Percentiles rank a stretch among this genome's conserved stretches.
Conservation (phyloP, 2,329 filamentous ascomycete genomes). For the Aspergillus tanneri region DNA sequence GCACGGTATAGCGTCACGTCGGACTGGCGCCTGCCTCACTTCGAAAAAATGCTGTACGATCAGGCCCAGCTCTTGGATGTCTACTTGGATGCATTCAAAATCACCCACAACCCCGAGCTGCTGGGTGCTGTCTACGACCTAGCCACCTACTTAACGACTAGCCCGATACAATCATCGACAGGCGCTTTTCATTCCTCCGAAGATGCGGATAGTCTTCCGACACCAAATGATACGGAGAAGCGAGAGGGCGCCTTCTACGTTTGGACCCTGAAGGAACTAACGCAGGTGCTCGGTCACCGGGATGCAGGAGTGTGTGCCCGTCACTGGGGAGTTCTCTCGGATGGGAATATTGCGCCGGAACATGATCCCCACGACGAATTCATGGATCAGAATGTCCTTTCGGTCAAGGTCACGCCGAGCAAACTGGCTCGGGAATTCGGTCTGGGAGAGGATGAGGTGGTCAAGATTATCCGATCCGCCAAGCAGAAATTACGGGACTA, state of each 20-base stretch:
- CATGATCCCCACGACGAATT: constrained; percentile 93
- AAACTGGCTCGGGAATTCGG: constrained; percentile 74
- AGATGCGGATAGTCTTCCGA: constrained; percentile 79
- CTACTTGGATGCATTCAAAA: constrained; percentile 82
- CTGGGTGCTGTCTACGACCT: constrained; percentile 77
- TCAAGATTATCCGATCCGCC: constrained; percentile 65
- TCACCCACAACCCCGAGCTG: constrained; percentile 67
- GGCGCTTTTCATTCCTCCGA: constrained; percentile 87
- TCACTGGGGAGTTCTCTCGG: constrained; percentile 78
- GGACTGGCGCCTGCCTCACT: constrained; percentile 93
- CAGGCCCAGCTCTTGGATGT: constrained; percentile 81
- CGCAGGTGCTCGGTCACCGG: constrained; percentile 67
- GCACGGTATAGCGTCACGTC: constrained; percentile 83
- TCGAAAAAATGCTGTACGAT: constrained; percentile 95
- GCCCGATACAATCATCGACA: constrained; percentile 63
- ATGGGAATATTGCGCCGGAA: constrained; percentile 80
- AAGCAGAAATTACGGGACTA: constrained; percentile 68
- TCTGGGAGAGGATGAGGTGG: constrained; percentile 67
- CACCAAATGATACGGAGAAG: constrained; percentile 73
- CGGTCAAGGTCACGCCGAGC: constrained; percentile 64
- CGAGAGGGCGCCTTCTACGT: constrained; percentile 91
- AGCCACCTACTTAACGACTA: constrained; percentile 76
- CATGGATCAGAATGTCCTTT: constrained; percentile 86
- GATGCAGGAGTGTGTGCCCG: constrained; percentile 72
- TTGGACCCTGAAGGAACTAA: constrained; percentile 87